phyloP scores from a whole-genome alignment of 352 stramenopile genomes.

The Phytophthora boehmeriae region DNA sequence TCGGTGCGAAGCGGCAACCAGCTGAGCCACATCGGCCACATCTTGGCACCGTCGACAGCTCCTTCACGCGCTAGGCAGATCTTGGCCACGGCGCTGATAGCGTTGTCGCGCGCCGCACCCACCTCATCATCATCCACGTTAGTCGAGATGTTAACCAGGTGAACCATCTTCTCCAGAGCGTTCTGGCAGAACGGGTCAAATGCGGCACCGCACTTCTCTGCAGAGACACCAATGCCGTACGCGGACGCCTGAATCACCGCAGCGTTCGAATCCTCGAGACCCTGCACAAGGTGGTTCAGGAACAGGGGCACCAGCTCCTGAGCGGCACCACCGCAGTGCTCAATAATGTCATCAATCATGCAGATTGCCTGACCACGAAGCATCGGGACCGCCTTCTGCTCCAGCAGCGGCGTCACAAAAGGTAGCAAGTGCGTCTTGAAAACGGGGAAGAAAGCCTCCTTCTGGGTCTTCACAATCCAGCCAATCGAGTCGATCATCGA shows the following conservation, averaged over 20 bases:
- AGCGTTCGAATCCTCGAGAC: slow-evolving; percentile 69
- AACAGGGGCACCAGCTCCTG: slow-evolving; percentile 82
- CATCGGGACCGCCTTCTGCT: slow-evolving; percentile 58
- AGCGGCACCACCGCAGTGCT: slow-evolving; percentile 73
- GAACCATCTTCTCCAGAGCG: slow-evolving; percentile 77
- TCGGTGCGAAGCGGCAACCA: slow-evolving; percentile 84
- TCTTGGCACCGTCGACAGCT: slow-evolving; percentile 59
- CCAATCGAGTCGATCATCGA: slow-evolving; percentile 86
- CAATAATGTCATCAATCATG: slow-evolving; percentile 90
- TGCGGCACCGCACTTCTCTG: slow-evolving; percentile 71
- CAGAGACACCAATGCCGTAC: slow-evolving; percentile 86
- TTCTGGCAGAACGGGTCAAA: slow-evolving; percentile 75
- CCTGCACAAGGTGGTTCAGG: slow-evolving; percentile 71
- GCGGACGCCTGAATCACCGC: slow-evolving; percentile 80
- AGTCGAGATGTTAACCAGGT: slow-evolving; percentile 57
- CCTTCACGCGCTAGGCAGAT: slow-evolving; percentile 66
- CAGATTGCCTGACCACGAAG: slow-evolving; percentile 85
- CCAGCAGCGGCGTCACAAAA: slow-evolving; percentile 74
- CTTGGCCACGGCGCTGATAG: slow-evolving; percentile 83
- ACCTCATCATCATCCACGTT: slow-evolving; percentile 67
- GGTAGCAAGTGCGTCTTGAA: slow-evolving; percentile 73
- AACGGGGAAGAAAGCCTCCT: slow-evolving; percentile 76
- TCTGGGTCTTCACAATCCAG: slow-evolving; percentile 86
- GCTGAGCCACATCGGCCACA: slow-evolving; percentile 80
- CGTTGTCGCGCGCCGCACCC: slow-evolving; percentile 78